Evolutionary conservation across 1,284 basidiomycete species (phyloP), one percentile per base, ranked within the genome.

Genomic region (Apiotrichum domesticum): DNA sequence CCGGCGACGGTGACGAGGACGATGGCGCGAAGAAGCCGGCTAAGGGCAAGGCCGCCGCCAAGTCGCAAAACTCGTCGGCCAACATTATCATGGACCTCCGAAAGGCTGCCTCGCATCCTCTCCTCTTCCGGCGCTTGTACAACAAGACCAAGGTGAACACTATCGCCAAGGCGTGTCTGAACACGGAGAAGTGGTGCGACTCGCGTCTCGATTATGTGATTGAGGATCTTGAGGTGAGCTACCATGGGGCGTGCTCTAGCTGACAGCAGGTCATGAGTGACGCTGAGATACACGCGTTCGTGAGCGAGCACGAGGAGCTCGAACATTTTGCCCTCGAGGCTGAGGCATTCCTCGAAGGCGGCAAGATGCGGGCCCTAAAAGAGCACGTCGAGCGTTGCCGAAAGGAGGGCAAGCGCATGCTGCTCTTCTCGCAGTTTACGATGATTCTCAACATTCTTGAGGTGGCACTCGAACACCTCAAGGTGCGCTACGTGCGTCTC

Each of bases 391-490:
- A 84, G 7, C 78, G 82, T 33, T 94, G 93, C 70, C 77, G 80
- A 57, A 78, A 79, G 39, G 83, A 90, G 61, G 84, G 83, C 47
- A 86, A 94, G 64, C 87, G 95, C 59, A 82, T 96, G 53, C 80
- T 98, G 62, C 86, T 98, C 54, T 98, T 98, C 76, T 94, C 90
- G 40, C 93, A 94, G 89, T 97, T 97, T 75, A 93, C 90, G 3
- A 93, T 97, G 80, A 85, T 96, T 50, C 81, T 97, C 47, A 90
- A 96, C 73, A 97, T 98, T 66, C 80, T 98, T 4, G 85, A 91
- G 77, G 84, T 85, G n/a, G 83, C 95, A 9, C 80, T 99, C 35
- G 85, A 87, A 54, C 80, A 87, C 59, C 82, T 84, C 71, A 79
- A 82, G n/a, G 83, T 90, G 67, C 85, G 84, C 62, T 97, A 85